A percentile compares a stretch with the other conserved stretches of the same genome.
phyloP scores from a whole-genome alignment of 805 yeast species.

The Ogataea ganodermae region DNA sequence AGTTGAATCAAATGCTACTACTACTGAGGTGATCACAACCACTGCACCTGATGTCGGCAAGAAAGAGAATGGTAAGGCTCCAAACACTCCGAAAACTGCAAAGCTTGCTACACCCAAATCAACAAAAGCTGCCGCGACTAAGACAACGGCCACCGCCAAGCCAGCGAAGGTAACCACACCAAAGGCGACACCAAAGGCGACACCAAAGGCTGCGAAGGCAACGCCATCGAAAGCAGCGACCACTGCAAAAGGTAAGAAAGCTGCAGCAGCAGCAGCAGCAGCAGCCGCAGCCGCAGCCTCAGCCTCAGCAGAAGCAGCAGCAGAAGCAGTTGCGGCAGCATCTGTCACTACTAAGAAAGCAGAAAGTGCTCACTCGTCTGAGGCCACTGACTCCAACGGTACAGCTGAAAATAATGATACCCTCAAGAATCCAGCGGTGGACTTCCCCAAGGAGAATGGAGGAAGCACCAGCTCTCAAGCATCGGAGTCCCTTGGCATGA shows the following conservation, averaged over 20 bases:
- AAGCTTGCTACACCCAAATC: background rate
- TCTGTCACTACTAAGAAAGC: background rate
- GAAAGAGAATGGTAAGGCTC: background rate
- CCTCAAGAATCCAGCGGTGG: background rate
- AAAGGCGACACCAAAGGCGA: conserved; percentile 3
- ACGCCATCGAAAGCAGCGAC: background rate
- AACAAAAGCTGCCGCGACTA: background rate
- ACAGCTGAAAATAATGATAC: background rate
- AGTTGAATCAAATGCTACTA: background rate
- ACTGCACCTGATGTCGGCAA: background rate
- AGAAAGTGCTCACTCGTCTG: background rate
- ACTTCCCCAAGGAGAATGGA: background rate
- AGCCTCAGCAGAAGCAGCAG: background rate
- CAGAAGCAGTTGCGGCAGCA: background rate
- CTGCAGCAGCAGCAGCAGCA: conserved; percentile 7
- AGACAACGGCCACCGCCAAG: background rate
- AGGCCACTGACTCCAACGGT: background rate
- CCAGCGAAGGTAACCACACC: background rate
- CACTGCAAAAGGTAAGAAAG: conserved; percentile 21
- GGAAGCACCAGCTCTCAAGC: background rate
- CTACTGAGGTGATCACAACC: too few species aligned
- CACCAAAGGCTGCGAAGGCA: conserved; percentile 2
- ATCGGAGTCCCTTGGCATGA: background rate
- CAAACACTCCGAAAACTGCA: conserved; percentile 4
- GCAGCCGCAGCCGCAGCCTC: background rate